Evolutionary conservation across 495 filamentous ascomycete genomes (phyloP).

Genomic region (Podospora pseudoanserina): DNA sequence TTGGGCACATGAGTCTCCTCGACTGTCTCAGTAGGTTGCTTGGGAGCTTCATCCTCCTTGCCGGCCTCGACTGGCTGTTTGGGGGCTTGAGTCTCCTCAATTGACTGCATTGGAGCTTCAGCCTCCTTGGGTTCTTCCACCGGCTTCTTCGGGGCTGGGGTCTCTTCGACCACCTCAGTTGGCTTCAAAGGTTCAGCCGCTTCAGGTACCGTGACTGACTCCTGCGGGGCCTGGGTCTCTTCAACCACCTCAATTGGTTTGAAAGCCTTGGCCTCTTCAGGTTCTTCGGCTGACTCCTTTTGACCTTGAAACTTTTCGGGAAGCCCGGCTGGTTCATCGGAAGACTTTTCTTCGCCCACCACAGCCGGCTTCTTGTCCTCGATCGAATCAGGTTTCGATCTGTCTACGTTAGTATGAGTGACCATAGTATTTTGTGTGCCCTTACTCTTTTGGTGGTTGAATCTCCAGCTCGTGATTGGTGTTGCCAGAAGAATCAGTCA

Average conservation of each 20-base stretch:
- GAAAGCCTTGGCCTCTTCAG: too few relatives aligned
- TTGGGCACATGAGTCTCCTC: too few relatives aligned
- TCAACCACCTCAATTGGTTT: background rate
- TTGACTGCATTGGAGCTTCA: too few relatives aligned
- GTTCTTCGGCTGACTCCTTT: background rate
- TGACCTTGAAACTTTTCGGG: background rate
- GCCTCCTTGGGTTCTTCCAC: too few relatives aligned
- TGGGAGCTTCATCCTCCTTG: too few relatives aligned
- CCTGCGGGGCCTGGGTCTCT: background rate
- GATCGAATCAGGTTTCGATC: background rate
- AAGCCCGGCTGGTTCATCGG: background rate
- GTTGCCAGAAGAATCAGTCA: slow-evolving; percentile 54
- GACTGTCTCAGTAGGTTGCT: too few relatives aligned
- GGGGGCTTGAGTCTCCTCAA: too few relatives aligned
- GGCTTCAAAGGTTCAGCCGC: background rate
- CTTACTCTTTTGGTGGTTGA: slow-evolving; percentile 23
- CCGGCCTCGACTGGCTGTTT: too few relatives aligned
- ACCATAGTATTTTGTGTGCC: background rate
- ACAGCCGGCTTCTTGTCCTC: background rate
- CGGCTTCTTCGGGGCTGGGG: background rate
- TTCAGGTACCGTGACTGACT: background rate
- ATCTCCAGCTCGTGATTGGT: slow-evolving; percentile 55
- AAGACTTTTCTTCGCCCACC: background rate
- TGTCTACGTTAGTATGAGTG: background rate
- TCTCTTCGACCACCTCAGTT: background rate